A percentile compares a stretch with the other conserved stretches of the same genome.
These are phyloP conservation scores for Neonectria sp. DNA, from an alignment of 2,329 filamentous ascomycete species.

Conservation along the genomic window DNA sequence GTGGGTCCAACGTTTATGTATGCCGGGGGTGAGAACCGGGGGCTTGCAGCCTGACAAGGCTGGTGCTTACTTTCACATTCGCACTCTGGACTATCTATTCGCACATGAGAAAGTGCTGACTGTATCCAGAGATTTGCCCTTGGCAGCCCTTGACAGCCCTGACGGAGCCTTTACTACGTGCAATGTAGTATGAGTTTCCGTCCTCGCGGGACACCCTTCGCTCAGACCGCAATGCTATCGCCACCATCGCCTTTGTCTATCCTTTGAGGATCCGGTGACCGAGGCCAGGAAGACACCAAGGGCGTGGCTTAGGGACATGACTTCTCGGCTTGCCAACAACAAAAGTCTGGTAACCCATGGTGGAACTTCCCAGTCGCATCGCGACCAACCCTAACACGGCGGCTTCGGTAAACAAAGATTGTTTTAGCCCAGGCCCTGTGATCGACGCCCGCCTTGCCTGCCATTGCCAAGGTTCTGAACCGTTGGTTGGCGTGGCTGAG, in stretches of 20 bases:
- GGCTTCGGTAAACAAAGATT: constrained; percentile 13
- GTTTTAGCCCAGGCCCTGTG: not conserved
- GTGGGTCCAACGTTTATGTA: constrained; percentile 10
- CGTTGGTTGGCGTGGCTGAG: constrained; percentile 11
- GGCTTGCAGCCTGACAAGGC: constrained; percentile 25
- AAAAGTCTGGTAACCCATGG: not conserved
- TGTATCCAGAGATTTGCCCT: constrained; percentile 8
- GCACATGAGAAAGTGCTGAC: constrained; percentile 17
- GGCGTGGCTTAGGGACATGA: not conserved
- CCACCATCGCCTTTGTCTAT: not conserved
- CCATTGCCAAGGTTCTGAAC: not conserved
- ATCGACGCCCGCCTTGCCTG: not conserved
- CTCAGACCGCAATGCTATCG: not conserved
- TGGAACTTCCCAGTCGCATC: constrained; percentile 16
- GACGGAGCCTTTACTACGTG: not conserved
- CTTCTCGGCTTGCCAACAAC: not conserved
- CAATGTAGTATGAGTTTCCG: not conserved
- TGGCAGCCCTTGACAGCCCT: constrained; percentile 7
- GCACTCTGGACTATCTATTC: not conserved
- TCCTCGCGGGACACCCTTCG: not conserved
- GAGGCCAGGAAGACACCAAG: too few relatives aligned
- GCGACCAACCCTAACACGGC: not conserved
- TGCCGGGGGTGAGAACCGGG: constrained; percentile 5
- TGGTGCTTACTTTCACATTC: constrained; percentile 27
- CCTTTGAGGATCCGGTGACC: not conserved